phyloP scores from a whole-genome alignment of 495 filamentous ascomycete genomes.

The Penicillium maclennaniae region DNA sequence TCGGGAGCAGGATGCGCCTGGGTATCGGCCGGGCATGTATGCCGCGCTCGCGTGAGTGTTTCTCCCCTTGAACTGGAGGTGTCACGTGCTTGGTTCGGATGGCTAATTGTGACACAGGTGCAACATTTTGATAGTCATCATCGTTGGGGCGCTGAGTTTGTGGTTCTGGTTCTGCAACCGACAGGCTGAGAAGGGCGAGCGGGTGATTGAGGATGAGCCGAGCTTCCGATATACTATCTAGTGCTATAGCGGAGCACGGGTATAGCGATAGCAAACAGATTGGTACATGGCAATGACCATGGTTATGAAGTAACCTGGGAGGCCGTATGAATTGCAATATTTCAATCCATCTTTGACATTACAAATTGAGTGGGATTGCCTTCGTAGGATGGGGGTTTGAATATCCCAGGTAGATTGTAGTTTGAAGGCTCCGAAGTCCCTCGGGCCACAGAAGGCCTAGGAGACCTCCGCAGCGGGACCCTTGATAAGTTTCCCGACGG shows the following conservation, averaged over 20 bases:
- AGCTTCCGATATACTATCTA: conserved; percentile 40
- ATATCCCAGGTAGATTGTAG: too few species aligned
- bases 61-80: neutral
- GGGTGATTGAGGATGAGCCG: conserved; percentile 33
- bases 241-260: neutral
- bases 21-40: conserved; percentile 54
- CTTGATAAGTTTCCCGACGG: conserved; percentile 14
- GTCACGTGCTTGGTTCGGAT: neutral
- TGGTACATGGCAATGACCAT: too few species aligned
- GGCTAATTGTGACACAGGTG: conserved; percentile 27
- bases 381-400: too few species aligned
- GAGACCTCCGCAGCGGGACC: neutral
- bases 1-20: conserved; percentile 53
- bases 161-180: conserved; percentile 36
- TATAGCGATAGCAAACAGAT: too few species aligned
- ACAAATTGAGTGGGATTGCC: neutral
- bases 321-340: neutral
- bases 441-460: neutral
- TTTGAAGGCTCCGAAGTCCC: too few species aligned
- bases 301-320: neutral
- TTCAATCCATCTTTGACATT: neutral
- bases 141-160: conserved; percentile 27
- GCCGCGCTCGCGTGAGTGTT: conserved; percentile 42
- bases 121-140: conserved; percentile 41
- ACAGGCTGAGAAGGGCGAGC: conserved; percentile 35